Base-by-base conservation (phyloP, 257 asterid genomes). In the Perilla frutescens region DNA sequence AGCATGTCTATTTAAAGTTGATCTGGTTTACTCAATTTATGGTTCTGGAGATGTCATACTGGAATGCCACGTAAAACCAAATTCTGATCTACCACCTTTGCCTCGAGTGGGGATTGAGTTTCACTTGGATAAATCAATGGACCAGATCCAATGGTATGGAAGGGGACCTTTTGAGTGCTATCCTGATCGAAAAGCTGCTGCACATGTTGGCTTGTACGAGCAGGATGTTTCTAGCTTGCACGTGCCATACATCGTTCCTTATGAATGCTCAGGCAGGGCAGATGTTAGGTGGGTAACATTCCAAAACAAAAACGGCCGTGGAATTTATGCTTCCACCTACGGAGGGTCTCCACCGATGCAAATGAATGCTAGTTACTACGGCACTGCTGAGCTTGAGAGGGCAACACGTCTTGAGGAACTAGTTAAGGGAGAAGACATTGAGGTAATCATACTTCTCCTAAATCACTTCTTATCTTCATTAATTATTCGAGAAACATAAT, bases 231-330 rank as follows among this genome's bases (percentile, higher is more conserved):
- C 79, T 5, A 85, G 87, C 84, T 69, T 94, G 97, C 97, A 94
- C 45, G 98, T 91, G 78, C 99, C 98, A 1, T 95, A 92, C 74
- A 90, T 89, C 67, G 84, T 90, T 64, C 98, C 98, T 0, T 89
- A 80, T 29, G 99, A 95, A 78, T 83, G 91, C 77, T 81, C 91
- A 0, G 99, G 99, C 15, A 74, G 98, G 76, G 80, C 98, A 11
- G 99, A 95, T 78, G 90, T 95, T n/a, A 84, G 96, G 82, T 95
- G 99, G 99, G 97, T 87, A 51, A 87, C 90, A 14, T 87, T 92
- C 80, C 87, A 80, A 69, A 81, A 88, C 81, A 82, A 86, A 79
- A 87, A 84, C 65, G 97, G 97, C 6, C 45, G 31, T 50, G 99
- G 99, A 36, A 79, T 95, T 15, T 92, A 73, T 74, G 99, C 97